A percentile compares a stretch with the other conserved stretches of the same genome.
Evolutionary conservation across 1,139 yeast genomes (phyloP).

Genomic region (Ogataea hybrid): DNA sequence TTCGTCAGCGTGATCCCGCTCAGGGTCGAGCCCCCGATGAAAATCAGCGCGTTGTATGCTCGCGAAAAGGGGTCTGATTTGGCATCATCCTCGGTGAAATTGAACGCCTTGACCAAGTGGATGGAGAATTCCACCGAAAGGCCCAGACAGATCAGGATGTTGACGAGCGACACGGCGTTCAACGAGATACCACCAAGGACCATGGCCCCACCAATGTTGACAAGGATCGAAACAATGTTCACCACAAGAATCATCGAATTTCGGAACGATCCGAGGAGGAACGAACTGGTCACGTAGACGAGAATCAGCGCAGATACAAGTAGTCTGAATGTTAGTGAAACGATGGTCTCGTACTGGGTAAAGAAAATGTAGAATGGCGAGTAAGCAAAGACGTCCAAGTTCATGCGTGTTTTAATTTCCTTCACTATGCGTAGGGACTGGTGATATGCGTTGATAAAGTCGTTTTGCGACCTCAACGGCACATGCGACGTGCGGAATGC

Average conservation of each 20-base stretch:
- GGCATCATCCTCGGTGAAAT: conserved; percentile 33
- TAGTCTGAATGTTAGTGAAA: conserved; percentile 53
- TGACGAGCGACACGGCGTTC: conserved; percentile 88
- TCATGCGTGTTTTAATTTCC: conserved; percentile 46
- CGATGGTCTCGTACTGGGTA: conserved; percentile 76
- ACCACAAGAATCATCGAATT: conserved; percentile 56
- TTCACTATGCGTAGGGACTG: conserved; percentile 69
- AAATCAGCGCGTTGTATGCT: conserved; percentile 60
- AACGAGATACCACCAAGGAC: conserved; percentile 70
- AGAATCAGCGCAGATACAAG: conserved; percentile 54
- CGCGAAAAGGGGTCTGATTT: conserved; percentile 32
- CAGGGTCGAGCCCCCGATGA: conserved; percentile 84
- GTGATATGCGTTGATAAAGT: conserved; percentile 77
- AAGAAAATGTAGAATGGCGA: conserved; percentile 92
- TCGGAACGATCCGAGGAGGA: conserved; percentile 65
- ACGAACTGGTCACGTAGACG: conserved; percentile 52
- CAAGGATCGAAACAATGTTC: conserved; percentile 63
- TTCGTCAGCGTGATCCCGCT: conserved; percentile 91
- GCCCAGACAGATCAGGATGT: conserved; percentile 86
- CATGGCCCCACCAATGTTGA: conserved; percentile 80
- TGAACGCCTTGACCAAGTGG: conserved; percentile 80
- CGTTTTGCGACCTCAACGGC: conserved; percentile 79
- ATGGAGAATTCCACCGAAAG: conserved; percentile 91
- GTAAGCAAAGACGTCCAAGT: conserved; percentile 75
- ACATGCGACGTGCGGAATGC: conserved; percentile 77